phyloP scores from a whole-genome alignment of 768 basidiomycete genomes.

The Butyriboletus loyo region DNA sequence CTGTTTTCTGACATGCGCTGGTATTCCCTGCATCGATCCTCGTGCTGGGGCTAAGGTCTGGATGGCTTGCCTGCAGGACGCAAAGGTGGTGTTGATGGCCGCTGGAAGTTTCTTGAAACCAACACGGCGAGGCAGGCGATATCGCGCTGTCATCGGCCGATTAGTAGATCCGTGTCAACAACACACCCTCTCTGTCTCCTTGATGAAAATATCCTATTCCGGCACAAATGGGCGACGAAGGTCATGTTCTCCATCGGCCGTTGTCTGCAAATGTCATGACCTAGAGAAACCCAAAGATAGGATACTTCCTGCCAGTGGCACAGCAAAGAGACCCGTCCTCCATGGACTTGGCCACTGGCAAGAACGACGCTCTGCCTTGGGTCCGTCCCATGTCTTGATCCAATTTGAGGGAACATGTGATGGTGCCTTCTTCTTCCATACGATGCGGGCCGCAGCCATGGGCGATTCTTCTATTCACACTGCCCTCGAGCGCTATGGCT shows the following conservation, averaged over 20 bases:
- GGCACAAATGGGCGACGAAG: neutral
- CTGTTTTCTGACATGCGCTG: neutral
- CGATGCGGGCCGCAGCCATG: neutral
- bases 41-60: neutral
- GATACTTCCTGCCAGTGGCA: no score
- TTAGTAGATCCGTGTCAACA: neutral
- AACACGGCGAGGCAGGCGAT: neutral
- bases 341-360: neutral
- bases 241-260: neutral
- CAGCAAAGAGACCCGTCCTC: neutral
- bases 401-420: neutral
- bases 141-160: neutral
- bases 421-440: neutral
- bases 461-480: neutral
- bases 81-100: neutral
- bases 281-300: no score
- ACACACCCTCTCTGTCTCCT: neutral
- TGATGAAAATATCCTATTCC: neutral
- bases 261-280: no score
- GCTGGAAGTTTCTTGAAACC: neutral
- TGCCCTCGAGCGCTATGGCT: conserved; percentile 3
- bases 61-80: neutral
- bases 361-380: neutral
- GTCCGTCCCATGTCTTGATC: neutral
- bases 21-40: neutral